These are phyloP conservation scores for Fraxinus americana DNA, from an alignment of 257 asterid genomes.

Conservation along the genomic window DNA sequence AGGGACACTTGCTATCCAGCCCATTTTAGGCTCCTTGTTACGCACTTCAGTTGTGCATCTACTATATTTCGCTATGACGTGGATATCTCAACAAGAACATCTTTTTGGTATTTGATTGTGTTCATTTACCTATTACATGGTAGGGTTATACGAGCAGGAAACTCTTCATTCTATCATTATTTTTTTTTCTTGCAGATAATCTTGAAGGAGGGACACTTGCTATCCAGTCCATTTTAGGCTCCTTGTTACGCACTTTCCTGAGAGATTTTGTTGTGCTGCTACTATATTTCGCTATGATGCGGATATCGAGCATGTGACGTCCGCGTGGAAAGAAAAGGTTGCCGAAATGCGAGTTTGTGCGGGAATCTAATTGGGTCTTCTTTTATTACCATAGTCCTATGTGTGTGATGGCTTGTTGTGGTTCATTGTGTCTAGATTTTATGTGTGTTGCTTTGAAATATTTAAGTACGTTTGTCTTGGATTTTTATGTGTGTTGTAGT, in stretches of 20 bases:
- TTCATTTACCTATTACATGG: neutral
- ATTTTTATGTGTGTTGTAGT: too few species aligned
- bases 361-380: constrained; percentile 57
- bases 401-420: neutral
- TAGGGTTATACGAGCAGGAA: neutral
- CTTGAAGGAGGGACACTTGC: constrained; percentile 44
- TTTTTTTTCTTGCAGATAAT: too few species aligned
- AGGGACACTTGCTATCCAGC: too few species aligned
- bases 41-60: too few species aligned
- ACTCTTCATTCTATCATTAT: neutral
- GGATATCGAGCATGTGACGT: constrained; percentile 45
- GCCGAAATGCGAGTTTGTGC: constrained; percentile 38
- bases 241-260: constrained; percentile 60
- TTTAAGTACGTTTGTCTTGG: too few species aligned
- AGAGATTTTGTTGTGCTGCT: constrained; percentile 28
- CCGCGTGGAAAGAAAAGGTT: constrained; percentile 27
- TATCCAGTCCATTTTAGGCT: constrained; percentile 35
- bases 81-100: too few species aligned
- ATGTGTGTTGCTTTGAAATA: too few species aligned
- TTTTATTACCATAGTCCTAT: constrained; percentile 8
- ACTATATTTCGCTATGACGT: too few species aligned
- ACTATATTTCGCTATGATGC: constrained; percentile 58
- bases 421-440: neutral
- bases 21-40: too few species aligned
- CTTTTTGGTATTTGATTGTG: neutral